A percentile compares a stretch with the other conserved stretches of the same genome.
phyloP scores from a whole-genome alignment of 2,329 filamentous ascomycete genomes.

The Neofusicoccum cordaticola region DNA sequence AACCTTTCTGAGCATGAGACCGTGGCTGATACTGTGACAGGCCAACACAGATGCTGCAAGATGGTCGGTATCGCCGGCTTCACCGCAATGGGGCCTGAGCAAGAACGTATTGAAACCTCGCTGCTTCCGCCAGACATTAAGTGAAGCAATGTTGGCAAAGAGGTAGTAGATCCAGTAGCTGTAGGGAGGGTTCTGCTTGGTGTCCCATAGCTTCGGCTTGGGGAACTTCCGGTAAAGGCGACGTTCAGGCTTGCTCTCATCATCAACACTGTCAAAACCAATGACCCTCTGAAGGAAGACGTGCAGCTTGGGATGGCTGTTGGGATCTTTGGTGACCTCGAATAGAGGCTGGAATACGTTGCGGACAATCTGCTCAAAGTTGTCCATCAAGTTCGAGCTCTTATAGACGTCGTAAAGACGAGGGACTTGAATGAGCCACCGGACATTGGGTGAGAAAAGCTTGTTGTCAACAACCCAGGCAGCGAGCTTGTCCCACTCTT shows the following conservation, averaged over 20 bases:
- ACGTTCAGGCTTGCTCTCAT: slow-evolving; percentile 94
- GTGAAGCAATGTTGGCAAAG: slow-evolving; percentile 86
- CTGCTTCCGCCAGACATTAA: slow-evolving; percentile 87
- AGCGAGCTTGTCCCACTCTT: slow-evolving; percentile 96
- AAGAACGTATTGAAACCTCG: slow-evolving; percentile 95
- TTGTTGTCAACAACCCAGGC: slow-evolving; percentile 98
- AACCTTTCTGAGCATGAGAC: slow-evolving; percentile 86
- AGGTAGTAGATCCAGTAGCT: slow-evolving; percentile 99
- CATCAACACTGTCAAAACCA: slow-evolving; percentile 95
- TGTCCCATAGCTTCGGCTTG: slow-evolving; percentile 81
- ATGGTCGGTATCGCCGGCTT: slow-evolving; percentile 96
- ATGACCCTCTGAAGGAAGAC: slow-evolving; percentile 93
- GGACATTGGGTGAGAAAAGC: slow-evolving; percentile 93
- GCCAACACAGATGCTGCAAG: slow-evolving; percentile 86
- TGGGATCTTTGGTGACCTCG: slow-evolving; percentile 85
- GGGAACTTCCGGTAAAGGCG: slow-evolving; percentile 96
- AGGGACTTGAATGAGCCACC: slow-evolving; percentile 94
- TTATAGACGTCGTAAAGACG: slow-evolving; percentile 96
- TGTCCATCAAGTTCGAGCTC: slow-evolving; percentile 78
- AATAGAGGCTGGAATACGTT: slow-evolving; percentile 95
- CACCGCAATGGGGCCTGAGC: slow-evolving; percentile 89
- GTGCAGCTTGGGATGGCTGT: slow-evolving; percentile 86
- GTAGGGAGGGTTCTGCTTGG: slow-evolving; percentile 94
- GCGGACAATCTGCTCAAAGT: slow-evolving; percentile 83
- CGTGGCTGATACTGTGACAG: slow-evolving; percentile 96